Conservation (phyloP, 2,329 filamentous ascomycete genomes). For the Beauveria australis region DNA sequence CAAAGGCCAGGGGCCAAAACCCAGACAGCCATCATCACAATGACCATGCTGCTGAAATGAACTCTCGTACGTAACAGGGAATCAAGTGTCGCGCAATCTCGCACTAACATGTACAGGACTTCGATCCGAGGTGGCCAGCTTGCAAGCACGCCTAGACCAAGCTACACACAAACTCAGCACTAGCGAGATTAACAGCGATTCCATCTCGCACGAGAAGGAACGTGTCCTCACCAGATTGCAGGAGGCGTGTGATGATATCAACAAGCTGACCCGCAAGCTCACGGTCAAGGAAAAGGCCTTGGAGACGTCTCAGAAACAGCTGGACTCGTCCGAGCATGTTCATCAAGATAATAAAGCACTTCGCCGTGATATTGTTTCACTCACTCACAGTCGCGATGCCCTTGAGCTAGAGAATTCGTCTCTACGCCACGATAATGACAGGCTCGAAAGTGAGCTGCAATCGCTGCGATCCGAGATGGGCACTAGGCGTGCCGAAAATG, state of each 20-base stretch:
- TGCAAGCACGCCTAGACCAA: constrained; percentile 55
- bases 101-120: constrained; percentile 34
- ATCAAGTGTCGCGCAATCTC: not conserved
- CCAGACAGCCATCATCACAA: not conserved
- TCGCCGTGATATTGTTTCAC: constrained; percentile 31
- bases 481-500: constrained; percentile 34
- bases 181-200: constrained; percentile 55
- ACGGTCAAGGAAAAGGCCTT: constrained; percentile 34
- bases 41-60: constrained; percentile 1
- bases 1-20: constrained; percentile 32
- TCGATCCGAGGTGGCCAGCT: constrained; percentile 49
- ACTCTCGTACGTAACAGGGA: constrained; percentile 1
- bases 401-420: constrained; percentile 33
- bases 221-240: constrained; percentile 55
- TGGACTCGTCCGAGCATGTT: constrained; percentile 32
- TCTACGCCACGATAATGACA: constrained; percentile 33
- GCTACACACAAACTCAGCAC: constrained; percentile 53
- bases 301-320: constrained; percentile 32
- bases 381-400: constrained; percentile 30
- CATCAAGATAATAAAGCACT: constrained; percentile 31
- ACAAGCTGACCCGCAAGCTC: constrained; percentile 36
- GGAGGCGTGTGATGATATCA: constrained; percentile 51
- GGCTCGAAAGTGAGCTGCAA: constrained; percentile 27
- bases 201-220: constrained; percentile 56
- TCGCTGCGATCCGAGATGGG: constrained; percentile 31